phyloP scores from a whole-genome alignment of 306 rosid species.

The Glycine soja region DNA sequence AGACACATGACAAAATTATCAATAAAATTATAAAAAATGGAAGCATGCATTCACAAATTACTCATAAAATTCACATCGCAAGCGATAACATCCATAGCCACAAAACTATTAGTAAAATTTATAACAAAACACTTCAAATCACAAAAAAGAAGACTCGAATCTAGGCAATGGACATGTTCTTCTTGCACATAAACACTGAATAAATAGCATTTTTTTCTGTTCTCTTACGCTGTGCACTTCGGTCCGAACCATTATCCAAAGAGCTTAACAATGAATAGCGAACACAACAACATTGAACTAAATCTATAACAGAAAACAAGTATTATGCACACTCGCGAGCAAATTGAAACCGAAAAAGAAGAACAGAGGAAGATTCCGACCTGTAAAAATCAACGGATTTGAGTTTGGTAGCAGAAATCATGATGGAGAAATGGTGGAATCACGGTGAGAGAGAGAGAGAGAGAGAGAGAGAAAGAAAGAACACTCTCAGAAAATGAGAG shows the following conservation, averaged over 20 bases:
- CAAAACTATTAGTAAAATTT: not conserved
- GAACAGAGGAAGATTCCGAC: conserved; percentile 57
- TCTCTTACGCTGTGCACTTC: conserved; percentile 30
- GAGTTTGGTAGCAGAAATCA: conserved; percentile 84
- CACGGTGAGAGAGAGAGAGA: not conserved
- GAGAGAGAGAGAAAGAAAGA: conserved; percentile 31
- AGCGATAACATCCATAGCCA: not conserved
- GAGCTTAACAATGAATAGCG: not conserved
- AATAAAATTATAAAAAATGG: not conserved
- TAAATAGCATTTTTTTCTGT: not conserved
- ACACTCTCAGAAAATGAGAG: conserved; percentile 37
- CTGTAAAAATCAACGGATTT: conserved; percentile 97
- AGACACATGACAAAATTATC: conserved; percentile 7
- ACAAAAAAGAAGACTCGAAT: not conserved
- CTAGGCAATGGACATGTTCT: not conserved
- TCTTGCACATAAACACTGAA: not conserved
- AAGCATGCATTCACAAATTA: conserved; percentile 35
- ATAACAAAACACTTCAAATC: not conserved
- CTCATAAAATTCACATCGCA: not conserved
- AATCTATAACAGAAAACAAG: conserved; percentile 8
- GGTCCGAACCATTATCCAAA: conserved; percentile 7
- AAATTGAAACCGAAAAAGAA: conserved; percentile 24
- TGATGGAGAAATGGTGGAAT: conserved; percentile 49
- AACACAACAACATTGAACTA: not conserved
- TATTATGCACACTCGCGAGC: not conserved